Conservation (phyloP, 2,329 filamentous ascomycete species). For the Pyricularia pennisetigena region DNA sequence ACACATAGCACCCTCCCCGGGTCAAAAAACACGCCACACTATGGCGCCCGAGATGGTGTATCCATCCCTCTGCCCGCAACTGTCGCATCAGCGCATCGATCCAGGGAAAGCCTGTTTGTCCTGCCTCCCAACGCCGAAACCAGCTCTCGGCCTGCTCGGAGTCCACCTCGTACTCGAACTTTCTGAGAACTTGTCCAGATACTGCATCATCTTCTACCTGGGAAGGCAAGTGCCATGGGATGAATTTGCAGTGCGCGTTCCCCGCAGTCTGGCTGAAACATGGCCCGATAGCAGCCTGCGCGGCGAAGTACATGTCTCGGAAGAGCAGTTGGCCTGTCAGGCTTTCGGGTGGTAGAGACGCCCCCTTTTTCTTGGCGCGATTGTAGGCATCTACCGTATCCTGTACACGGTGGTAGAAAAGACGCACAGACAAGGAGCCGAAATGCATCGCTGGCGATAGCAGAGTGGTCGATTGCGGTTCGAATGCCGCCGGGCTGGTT, state of each 20-base stretch:
- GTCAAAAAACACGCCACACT: conserved; percentile 77
- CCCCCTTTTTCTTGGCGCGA: conserved; percentile 41
- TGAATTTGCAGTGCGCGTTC: conserved; percentile 61
- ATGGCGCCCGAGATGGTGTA: conserved; percentile 69
- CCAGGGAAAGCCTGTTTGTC: conserved; percentile 67
- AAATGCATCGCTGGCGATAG: conserved; percentile 69
- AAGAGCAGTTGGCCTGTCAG: conserved; percentile 66
- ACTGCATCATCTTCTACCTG: conserved; percentile 32
- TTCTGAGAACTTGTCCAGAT: neutral
- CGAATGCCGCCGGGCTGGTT: conserved; percentile 64
- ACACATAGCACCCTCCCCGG: conserved; percentile 65
- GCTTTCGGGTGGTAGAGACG: conserved; percentile 56
- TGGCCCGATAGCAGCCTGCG: conserved; percentile 58
- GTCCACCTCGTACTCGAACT: conserved; percentile 53
- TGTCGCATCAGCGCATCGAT: conserved; percentile 76
- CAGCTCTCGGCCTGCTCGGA: conserved; percentile 49
- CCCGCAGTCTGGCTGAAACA: conserved; percentile 54
- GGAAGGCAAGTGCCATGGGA: conserved; percentile 68
- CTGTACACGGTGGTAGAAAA: conserved; percentile 64
- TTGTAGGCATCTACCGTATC: conserved; percentile 49
- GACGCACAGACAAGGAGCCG: conserved; percentile 57
- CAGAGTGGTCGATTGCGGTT: conserved; percentile 63
- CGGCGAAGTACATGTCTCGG: conserved; percentile 76
- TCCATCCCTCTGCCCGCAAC: conserved; percentile 62
- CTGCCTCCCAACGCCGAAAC: conserved; percentile 60